Evolutionary conservation across 805 yeast species (phyloP), one percentile per base, ranked within the genome.

Genomic region (Candida methanosorbosa): DNA sequence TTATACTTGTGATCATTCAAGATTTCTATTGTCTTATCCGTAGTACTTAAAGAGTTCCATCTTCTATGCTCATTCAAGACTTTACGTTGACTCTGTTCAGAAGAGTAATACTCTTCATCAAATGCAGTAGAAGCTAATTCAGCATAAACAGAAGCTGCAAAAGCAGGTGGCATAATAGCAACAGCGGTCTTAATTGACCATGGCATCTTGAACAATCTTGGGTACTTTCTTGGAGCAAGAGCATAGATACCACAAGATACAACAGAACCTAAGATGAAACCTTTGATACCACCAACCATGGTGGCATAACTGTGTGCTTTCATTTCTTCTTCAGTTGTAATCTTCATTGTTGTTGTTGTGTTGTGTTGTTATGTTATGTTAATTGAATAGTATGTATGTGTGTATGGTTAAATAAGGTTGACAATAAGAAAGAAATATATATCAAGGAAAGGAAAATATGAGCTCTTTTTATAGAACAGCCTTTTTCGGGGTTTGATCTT

Each of bases 101-200:
- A 61, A 21, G 77, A 68, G 52, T 84, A 79, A 66, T 64, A 66
- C 27, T 68, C 57, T 34, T 66, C 64, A 50, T 83, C 94, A 52
- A 81, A 84, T 22, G 58, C 58, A 35, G 71, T 67, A 3, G 94
- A 83, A 1, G 83, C 78, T 37, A 69, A 70, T 56, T 84, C 95
- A 13, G 85, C 88, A 41, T 62, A 63, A 33, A 82, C 76, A 4
- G 81, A 75, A 9, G 78, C 69, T 19, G 68, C 45, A 28, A 77
- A 58, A 2, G 81, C 70, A 22, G 83, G 79, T 12, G 95, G 94
- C 24, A 75, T 68, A 37, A 80, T 72, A 45, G 73, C 73, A 35
- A 78, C 55, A 6, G 85, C 84, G 2, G 90, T 76, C 43, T 70
- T 68, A 41, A 78, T 62, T 12, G 75, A 64, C 66, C 69, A 75